phyloP scores from a whole-genome alignment of 176 grass and related monocot genomes.

The Cymbopogon citratus region DNA sequence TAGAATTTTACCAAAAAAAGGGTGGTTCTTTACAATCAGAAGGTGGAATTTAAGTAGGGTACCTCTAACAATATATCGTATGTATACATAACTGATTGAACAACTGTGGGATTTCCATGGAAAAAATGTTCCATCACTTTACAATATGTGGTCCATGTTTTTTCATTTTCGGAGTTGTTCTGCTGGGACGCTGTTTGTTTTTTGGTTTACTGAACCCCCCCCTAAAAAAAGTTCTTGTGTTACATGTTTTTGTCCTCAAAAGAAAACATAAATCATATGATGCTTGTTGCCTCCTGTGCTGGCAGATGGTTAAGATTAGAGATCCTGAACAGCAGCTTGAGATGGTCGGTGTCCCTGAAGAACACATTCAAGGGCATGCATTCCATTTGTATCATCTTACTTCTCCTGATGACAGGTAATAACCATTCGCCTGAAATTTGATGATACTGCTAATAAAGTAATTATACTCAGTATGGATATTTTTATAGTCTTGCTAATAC shows the following conservation, averaged over 20 bases:
- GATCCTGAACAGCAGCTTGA: conserved; percentile 72
- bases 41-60: background rate
- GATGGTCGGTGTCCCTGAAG: conserved; percentile 93
- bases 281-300: background rate
- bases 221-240: too few relatives aligned
- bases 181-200: too few relatives aligned
- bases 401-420: conserved; percentile 78
- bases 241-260: too few relatives aligned
- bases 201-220: too few relatives aligned
- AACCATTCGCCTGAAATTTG: background rate
- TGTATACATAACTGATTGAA: conserved; percentile 8
- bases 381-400: conserved; percentile 90
- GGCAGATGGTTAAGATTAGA: conserved; percentile 73
- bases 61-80: background rate
- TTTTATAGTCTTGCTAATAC: background rate
- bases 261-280: background rate
- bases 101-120: background rate
- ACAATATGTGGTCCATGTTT: too few relatives aligned
- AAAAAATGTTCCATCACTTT: background rate
- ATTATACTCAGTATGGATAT: background rate
- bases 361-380: conserved; percentile 75
- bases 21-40: too few relatives aligned
- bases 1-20: background rate
- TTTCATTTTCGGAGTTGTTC: too few relatives aligned
- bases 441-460: background rate